phyloP scores from a whole-genome alignment of 2,329 filamentous ascomycete genomes.

The Decorospora gaudefroyi region DNA sequence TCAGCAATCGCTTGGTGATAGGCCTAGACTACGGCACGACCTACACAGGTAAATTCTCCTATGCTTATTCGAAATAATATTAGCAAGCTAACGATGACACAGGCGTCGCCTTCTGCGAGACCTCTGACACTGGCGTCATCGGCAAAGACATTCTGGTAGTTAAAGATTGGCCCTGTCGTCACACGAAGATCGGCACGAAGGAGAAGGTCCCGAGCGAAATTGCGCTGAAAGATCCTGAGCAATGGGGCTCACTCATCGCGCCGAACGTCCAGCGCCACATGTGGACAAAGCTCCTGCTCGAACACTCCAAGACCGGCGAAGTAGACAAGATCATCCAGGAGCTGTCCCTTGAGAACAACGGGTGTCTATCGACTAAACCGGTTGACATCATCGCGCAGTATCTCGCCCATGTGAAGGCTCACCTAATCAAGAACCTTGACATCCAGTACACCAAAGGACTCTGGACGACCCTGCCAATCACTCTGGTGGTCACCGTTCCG shows the following conservation, averaged over 20 bases:
- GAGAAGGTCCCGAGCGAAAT: conserved; percentile 40
- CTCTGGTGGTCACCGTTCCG: conserved; percentile 31
- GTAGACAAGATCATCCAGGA: conserved; percentile 25
- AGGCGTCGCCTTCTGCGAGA: conserved; percentile 43
- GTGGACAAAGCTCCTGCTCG: conserved; percentile 42
- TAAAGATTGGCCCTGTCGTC: conserved; percentile 31
- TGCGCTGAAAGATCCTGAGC: not conserved
- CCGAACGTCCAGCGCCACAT: conserved; percentile 31
- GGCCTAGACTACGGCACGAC: conserved; percentile 35
- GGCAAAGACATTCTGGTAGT: conserved; percentile 30
- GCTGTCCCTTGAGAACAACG: not conserved
- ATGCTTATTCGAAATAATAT: not conserved
- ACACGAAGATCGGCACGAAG: conserved; percentile 32
- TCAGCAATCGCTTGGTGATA: conserved; percentile 6
- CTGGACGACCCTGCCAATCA: conserved; percentile 26
- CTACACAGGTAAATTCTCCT: conserved; percentile 21
- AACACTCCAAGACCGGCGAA: conserved; percentile 20
- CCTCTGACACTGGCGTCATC: conserved; percentile 9
- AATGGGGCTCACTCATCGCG: conserved; percentile 16
- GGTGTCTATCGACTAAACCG: conserved; percentile 13
- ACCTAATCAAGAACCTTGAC: conserved; percentile 32
- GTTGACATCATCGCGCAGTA: conserved; percentile 41
- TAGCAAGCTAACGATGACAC: not conserved
- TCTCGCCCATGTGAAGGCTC: conserved; percentile 25
- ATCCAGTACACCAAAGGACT: conserved; percentile 23